Evolutionary conservation across 2,329 filamentous ascomycete genomes (phyloP).

Genomic region (Aureobasidium sp.): DNA sequence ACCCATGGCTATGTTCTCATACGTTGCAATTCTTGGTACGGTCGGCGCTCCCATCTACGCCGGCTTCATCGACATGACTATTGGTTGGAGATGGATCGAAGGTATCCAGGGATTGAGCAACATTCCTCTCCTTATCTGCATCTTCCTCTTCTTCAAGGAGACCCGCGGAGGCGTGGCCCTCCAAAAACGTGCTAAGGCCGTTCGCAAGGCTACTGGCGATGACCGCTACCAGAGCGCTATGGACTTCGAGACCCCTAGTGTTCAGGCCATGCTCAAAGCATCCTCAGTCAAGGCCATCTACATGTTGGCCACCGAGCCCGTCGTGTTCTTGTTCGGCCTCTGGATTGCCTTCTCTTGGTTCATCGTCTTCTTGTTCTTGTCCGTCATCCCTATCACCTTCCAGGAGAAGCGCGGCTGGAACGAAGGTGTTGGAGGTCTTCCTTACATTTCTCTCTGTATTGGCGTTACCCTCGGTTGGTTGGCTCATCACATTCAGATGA

Average conservation of each 20-base stretch:
- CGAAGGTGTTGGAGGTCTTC: conserved; percentile 44
- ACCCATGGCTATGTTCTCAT: conserved; percentile 44
- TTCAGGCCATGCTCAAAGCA: conserved; percentile 41
- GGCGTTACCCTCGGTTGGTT: conserved; percentile 43
- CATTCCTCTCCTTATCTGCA: conserved; percentile 41
- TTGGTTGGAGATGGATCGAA: conserved; percentile 51
- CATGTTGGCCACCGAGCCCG: conserved; percentile 45
- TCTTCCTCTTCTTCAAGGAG: conserved; percentile 40
- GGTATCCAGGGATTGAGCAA: conserved; percentile 48
- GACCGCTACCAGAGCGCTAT: conserved; percentile 45
- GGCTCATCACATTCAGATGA: conserved; percentile 45
- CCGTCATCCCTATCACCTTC: conserved; percentile 46
- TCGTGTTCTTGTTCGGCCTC: conserved; percentile 44
- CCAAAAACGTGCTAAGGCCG: conserved; percentile 42
- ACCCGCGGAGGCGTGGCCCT: conserved; percentile 44
- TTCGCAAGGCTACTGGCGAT: conserved; percentile 43
- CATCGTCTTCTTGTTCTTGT: conserved; percentile 49
- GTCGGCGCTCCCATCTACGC: conserved; percentile 49
- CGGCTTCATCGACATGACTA: conserved; percentile 46
- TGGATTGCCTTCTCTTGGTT: conserved; percentile 50
- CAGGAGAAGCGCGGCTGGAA: conserved; percentile 46
- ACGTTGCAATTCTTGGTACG: conserved; percentile 46
- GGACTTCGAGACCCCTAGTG: conserved; percentile 45
- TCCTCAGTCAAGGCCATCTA: conserved; percentile 48
- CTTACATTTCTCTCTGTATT: conserved; percentile 46